phyloP scores from a whole-genome alignment of 1,284 basidiomycete genomes.

The Porodaedalea pini region DNA sequence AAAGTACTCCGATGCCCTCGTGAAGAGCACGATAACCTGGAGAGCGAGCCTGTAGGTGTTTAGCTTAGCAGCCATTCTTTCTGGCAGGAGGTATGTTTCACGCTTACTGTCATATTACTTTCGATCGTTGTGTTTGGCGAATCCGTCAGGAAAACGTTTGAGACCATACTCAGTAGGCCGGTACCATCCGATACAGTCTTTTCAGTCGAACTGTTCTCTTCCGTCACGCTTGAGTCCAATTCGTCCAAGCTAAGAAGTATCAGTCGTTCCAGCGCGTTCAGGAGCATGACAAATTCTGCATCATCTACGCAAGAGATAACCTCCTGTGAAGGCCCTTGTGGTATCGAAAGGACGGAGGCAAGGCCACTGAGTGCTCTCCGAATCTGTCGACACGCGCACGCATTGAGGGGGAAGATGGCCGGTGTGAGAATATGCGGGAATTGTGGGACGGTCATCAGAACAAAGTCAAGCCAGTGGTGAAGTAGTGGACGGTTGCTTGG shows the following conservation, averaged over 20 bases:
- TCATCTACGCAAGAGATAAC: conserved; percentile 59
- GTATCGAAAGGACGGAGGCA: conserved; percentile 36
- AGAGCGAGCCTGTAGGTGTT: conserved; percentile 50
- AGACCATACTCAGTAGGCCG: conserved; percentile 77
- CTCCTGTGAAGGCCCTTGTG: conserved; percentile 37
- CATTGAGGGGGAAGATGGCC: conserved; percentile 75
- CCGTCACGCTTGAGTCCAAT: conserved; percentile 45
- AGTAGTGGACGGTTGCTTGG: conserved; percentile 73
- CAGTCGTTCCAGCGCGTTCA: conserved; percentile 81
- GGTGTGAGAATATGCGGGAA: conserved; percentile 69
- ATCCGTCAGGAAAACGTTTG: conserved; percentile 75
- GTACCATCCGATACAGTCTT: conserved; percentile 51
- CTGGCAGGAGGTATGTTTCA: background rate
- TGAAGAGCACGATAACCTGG: conserved; percentile 69
- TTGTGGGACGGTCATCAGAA: conserved; percentile 85
- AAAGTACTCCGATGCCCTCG: conserved; percentile 68
- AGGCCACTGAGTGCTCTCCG: conserved; percentile 56
- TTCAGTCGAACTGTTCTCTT: conserved; percentile 51
- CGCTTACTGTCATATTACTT: conserved; percentile 47
- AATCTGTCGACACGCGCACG: conserved; percentile 79
- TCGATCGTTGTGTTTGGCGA: conserved; percentile 46
- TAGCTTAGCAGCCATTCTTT: conserved; percentile 3
- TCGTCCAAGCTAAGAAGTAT: conserved; percentile 61
- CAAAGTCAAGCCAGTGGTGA: conserved; percentile 96
- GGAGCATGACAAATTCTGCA: conserved; percentile 78